phyloP scores from a whole-genome alignment of 2,329 filamentous ascomycete species.

The Cladobotryum protrusum region DNA sequence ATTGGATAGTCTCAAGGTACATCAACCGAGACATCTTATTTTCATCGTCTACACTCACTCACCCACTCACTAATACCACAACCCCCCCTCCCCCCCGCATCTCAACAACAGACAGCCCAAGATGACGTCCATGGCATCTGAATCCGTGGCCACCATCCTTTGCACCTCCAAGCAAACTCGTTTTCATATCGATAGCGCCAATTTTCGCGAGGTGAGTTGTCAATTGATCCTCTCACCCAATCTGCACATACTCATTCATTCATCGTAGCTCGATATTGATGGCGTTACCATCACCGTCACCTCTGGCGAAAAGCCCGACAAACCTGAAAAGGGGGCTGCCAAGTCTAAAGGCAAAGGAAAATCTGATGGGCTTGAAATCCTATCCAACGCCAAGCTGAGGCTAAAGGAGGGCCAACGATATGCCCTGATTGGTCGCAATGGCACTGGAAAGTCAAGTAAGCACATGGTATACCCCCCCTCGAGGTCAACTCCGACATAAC shows the following conservation, averaged over 20 bases:
- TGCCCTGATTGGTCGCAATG: conserved; percentile 73
- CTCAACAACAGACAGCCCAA: conserved; percentile 3
- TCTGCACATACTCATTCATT: neutral
- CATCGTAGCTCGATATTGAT: conserved; percentile 58
- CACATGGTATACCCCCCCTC: neutral
- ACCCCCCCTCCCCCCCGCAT: no score
- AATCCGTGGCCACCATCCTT: conserved; percentile 48
- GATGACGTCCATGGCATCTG: conserved; percentile 45
- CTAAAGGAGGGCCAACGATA: conserved; percentile 70
- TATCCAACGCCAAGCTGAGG: conserved; percentile 62
- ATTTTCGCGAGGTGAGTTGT: conserved; percentile 47
- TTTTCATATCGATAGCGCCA: conserved; percentile 53
- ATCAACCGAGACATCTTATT: no score
- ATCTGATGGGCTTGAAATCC: conserved; percentile 55
- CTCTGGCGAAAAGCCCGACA: conserved; percentile 28
- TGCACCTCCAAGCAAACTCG: conserved; percentile 63
- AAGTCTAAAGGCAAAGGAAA: conserved; percentile 46
- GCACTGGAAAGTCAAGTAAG: conserved; percentile 74
- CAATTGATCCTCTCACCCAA: neutral
- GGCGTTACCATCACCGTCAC: conserved; percentile 64
- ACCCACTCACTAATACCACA: no score
- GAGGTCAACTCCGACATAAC: neutral
- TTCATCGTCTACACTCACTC: no score
- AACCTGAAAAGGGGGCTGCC: conserved; percentile 26
- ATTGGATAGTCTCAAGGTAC: no score